phyloP scores from a whole-genome alignment of 768 basidiomycete species.

The Crucibulum laeve region DNA sequence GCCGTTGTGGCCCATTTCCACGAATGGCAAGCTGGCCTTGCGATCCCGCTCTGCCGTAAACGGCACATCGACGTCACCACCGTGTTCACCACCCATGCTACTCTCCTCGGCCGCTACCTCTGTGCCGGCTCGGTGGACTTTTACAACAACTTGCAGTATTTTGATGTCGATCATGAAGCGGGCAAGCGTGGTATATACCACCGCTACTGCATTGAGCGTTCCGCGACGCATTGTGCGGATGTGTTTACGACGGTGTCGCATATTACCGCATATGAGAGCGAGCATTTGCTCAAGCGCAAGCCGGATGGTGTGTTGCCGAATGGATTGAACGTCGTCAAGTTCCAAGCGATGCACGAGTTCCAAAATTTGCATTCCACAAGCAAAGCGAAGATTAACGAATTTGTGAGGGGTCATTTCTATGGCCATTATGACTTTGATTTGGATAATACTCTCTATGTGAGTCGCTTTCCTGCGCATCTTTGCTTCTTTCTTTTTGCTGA shows the following conservation, averaged over 20 bases:
- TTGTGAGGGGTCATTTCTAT: conserved; percentile 96
- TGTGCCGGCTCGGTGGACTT: conserved; percentile 98
- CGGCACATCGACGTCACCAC: conserved; percentile 98
- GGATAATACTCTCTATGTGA: conserved; percentile 82
- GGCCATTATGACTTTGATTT: conserved; percentile 96
- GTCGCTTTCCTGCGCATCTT: conserved; percentile 16
- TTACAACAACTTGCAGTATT: conserved; percentile 99
- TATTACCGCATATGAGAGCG: conserved; percentile 96
- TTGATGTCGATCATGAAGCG: conserved; percentile 99
- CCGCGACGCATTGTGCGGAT: conserved; percentile 91
- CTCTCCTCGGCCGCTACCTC: conserved; percentile 95
- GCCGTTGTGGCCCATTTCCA: conserved; percentile 98
- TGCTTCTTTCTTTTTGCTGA: conserved; percentile 4
- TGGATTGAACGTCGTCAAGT: conserved; percentile 97
- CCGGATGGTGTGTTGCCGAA: conserved; percentile 97
- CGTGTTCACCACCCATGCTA: conserved; percentile 98
- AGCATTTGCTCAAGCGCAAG: conserved; percentile 95
- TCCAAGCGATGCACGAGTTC: conserved; percentile 99
- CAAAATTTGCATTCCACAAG: conserved; percentile 90
- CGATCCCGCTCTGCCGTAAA: conserved; percentile 92
- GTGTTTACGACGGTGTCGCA: conserved; percentile 98
- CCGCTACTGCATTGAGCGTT: conserved; percentile 94
- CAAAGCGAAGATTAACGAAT: conserved; percentile 99
- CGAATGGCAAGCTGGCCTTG: conserved; percentile 98
- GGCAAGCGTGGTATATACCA: conserved; percentile 99